A percentile compares a stretch with the other conserved stretches of the same genome.
Conservation (phyloP, 208 protist species). For the Leishmania major region DNA sequence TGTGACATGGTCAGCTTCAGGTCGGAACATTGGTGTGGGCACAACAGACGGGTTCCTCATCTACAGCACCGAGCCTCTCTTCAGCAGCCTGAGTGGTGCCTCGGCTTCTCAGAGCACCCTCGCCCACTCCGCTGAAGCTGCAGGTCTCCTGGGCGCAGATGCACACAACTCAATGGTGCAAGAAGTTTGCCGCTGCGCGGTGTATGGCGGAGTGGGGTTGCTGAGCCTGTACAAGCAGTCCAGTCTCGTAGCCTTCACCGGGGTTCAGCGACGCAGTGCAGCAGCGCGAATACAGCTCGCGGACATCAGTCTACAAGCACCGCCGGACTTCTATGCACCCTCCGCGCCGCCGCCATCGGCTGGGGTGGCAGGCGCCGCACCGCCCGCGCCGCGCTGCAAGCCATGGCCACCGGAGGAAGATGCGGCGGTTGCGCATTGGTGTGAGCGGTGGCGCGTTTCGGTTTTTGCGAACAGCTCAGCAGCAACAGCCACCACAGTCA, state of each 20-base stretch:
- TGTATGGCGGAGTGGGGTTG: slow-evolving; percentile 64
- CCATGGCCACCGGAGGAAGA: slow-evolving; percentile 29
- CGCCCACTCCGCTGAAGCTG: not conserved
- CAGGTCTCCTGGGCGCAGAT: not conserved
- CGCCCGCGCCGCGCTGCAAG: slow-evolving; percentile 1
- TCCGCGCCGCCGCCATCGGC: slow-evolving; percentile 4
- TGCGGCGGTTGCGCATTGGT: slow-evolving; percentile 19
- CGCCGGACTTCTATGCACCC: slow-evolving; percentile 13
- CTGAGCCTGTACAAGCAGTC: slow-evolving; percentile 61
- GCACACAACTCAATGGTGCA: slow-evolving; percentile 14
- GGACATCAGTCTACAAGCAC: slow-evolving; percentile 23
- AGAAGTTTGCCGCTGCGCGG: slow-evolving; percentile 49
- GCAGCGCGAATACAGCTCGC: slow-evolving; percentile 36
- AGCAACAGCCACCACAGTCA: slow-evolving; percentile 4
- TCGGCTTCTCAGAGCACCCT: not conserved
- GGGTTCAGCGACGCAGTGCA: slow-evolving; percentile 28
- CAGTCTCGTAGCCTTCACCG: slow-evolving; percentile 57
- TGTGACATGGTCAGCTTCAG: slow-evolving; percentile 62
- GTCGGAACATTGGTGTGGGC: slow-evolving; percentile 62
- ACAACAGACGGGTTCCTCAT: slow-evolving; percentile 62
- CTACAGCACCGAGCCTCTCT: slow-evolving; percentile 64
- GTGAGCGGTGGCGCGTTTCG: slow-evolving; percentile 23
- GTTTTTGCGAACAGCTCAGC: slow-evolving; percentile 22
- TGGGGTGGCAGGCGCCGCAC: not conserved
- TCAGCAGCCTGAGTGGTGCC: slow-evolving; percentile 15